Percentiles rank a stretch among this genome's conserved stretches.
These are phyloP conservation scores for Annulohypoxylon stygium DNA, from an alignment of 495 filamentous ascomycete genomes.

Conservation along the genomic window DNA sequence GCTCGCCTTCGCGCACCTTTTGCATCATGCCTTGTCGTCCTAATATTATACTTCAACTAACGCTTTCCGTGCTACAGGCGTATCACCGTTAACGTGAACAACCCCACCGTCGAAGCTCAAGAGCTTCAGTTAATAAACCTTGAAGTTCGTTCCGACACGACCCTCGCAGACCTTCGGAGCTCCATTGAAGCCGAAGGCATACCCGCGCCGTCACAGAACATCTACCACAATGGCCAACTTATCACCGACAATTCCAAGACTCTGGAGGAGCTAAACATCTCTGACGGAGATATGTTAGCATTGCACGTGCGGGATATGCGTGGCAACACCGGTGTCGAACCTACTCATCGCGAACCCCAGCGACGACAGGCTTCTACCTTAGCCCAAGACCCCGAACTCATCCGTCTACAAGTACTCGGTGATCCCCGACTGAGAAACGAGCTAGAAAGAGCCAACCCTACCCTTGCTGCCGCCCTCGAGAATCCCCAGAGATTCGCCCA, in stretches of 20 bases:
- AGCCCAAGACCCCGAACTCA: constrained; percentile 79
- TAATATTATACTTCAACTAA: constrained; percentile 36
- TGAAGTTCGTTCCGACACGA: constrained; percentile 86
- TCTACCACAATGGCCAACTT: constrained; percentile 91
- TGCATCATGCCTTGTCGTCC: not conserved
- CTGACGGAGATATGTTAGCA: constrained; percentile 92
- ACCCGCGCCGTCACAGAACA: constrained; percentile 70
- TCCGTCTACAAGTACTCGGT: constrained; percentile 83
- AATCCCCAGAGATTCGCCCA: constrained; percentile 81
- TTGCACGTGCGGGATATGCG: constrained; percentile 77
- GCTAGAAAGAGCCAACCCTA: constrained; percentile 75
- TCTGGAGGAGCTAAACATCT: constrained; percentile 82
- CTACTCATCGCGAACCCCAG: constrained; percentile 48
- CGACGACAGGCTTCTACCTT: constrained; percentile 45
- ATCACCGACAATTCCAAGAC: constrained; percentile 82
- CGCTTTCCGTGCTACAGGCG: constrained; percentile 64
- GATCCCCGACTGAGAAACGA: constrained; percentile 78
- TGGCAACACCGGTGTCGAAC: constrained; percentile 55
- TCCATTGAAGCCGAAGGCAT: constrained; percentile 75
- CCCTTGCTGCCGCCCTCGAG: constrained; percentile 81
- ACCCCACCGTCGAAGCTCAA: constrained; percentile 67
- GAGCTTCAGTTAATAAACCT: constrained; percentile 86
- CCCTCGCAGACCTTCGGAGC: constrained; percentile 86
- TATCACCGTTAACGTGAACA: constrained; percentile 88
- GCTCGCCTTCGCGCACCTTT: constrained; percentile 2